Percentiles rank a stretch among this genome's conserved stretches.
phyloP scores from a whole-genome alignment of 768 basidiomycete species.

The Sarcodon sp. region DNA sequence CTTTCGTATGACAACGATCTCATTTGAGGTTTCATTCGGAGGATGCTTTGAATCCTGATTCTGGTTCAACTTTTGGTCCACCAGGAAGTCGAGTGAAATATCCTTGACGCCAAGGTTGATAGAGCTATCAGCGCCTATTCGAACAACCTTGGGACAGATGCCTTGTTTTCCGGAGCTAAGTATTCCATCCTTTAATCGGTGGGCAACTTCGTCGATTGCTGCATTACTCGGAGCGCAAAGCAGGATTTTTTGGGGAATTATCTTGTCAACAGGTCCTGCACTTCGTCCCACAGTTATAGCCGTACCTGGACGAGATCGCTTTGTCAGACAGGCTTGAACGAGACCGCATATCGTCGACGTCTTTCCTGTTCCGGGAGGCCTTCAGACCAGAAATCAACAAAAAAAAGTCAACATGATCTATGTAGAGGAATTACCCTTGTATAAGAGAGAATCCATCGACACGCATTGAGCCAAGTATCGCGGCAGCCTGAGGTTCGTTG shows the following conservation, averaged over 20 bases:
- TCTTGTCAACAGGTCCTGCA: slow-evolving; percentile 24
- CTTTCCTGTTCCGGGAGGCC: slow-evolving; percentile 97
- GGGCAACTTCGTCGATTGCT: slow-evolving; percentile 92
- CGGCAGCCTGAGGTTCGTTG: slow-evolving; percentile 90
- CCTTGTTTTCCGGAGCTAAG: slow-evolving; percentile 39
- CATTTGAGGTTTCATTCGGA: slow-evolving; percentile 39
- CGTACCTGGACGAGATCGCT: slow-evolving; percentile 34
- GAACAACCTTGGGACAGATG: slow-evolving; percentile 68
- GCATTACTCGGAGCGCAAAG: slow-evolving; percentile 98
- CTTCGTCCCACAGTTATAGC: slow-evolving; percentile 35
- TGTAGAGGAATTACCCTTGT: slow-evolving; percentile 57
- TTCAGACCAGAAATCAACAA: slow-evolving; percentile 16
- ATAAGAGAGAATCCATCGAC: slow-evolving; percentile 79
- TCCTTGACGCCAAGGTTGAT: slow-evolving; percentile 76
- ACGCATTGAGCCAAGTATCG: slow-evolving; percentile 65
- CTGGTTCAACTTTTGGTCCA: slow-evolving; percentile 59
- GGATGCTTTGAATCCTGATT: slow-evolving; percentile 21
- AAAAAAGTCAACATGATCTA: background rate
- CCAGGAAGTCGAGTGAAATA: slow-evolving; percentile 76
- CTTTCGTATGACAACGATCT: slow-evolving; percentile 43
- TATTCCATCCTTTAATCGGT: slow-evolving; percentile 74
- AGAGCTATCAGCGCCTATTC: slow-evolving; percentile 68
- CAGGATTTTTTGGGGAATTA: slow-evolving; percentile 60
- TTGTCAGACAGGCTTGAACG: slow-evolving; percentile 70
- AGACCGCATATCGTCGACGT: slow-evolving; percentile 96